Evolutionary conservation across 805 yeast species (phyloP).

Genomic region (Saccharomyces jurei): DNA sequence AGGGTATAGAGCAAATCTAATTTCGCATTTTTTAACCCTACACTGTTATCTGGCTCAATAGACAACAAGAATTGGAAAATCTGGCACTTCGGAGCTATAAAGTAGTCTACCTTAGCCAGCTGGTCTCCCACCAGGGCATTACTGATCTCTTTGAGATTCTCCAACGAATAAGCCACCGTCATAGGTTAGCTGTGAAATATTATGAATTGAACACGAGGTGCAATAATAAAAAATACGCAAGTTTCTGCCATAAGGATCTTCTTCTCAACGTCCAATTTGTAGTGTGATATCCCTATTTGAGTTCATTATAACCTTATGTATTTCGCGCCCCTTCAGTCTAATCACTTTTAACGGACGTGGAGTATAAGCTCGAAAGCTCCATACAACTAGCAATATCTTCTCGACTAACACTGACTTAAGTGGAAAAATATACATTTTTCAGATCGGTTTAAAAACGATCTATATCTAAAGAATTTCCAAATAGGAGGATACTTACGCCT

Average conservation of each 20-base stretch:
- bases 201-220: neutral
- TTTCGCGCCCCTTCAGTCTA: neutral
- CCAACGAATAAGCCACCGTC: neutral
- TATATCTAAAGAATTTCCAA: neutral
- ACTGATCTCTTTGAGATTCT: conserved; percentile 7
- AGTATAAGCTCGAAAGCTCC: neutral
- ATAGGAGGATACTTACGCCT: neutral
- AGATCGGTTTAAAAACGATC: neutral
- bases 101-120: conserved; percentile 12
- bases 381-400: neutral
- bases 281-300: neutral
- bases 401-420: neutral
- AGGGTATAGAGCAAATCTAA: conserved; percentile 18
- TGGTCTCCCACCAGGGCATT: conserved; percentile 16
- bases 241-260: neutral
- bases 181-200: neutral
- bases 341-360: neutral
- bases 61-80: conserved; percentile 1
- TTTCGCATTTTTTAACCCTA: conserved; percentile 8
- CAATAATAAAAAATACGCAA: neutral
- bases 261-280: neutral
- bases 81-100: conserved; percentile 3
- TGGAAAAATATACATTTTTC: neutral
- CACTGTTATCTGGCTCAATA: neutral
- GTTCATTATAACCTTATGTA: neutral